These are phyloP conservation scores for Zychaea mexicana DNA, from an alignment of 371 early-diverging fungal species.

Conservation along the genomic window DNA sequence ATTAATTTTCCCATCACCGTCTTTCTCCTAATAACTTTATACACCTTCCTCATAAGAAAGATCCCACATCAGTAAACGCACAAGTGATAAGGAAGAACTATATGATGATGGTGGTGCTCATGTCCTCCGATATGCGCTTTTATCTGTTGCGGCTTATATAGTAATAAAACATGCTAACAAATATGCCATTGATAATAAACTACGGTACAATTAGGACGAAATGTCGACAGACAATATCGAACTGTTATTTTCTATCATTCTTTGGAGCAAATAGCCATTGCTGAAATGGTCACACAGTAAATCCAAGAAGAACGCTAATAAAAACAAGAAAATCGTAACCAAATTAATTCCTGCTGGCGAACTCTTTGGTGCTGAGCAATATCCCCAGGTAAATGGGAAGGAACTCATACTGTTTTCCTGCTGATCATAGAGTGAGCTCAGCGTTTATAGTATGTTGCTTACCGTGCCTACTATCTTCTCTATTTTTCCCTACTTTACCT, in stretches of 20 bases:
- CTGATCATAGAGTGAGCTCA: neutral
- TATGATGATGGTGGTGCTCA: neutral
- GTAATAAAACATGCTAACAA: neutral
- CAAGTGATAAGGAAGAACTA: slow-evolving; percentile 2
- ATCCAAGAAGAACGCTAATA: slow-evolving; percentile 60
- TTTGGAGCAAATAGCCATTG: slow-evolving; percentile 69
- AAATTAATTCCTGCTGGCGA: slow-evolving; percentile 68
- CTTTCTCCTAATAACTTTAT: neutral
- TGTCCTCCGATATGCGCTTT: neutral
- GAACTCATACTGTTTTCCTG: neutral
- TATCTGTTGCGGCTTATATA: slow-evolving; percentile 2
- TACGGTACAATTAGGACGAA: slow-evolving; percentile 29
- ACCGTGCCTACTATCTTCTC: neutral
- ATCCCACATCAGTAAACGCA: slow-evolving; percentile 32
- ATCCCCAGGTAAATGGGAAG: slow-evolving; percentile 75
- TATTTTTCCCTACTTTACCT: neutral
- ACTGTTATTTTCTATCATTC: slow-evolving; percentile 82
- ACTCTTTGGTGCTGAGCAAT: slow-evolving; percentile 90
- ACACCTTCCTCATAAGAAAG: slow-evolving; percentile 10
- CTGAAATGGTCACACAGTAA: slow-evolving; percentile 63
- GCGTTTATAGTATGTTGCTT: neutral
- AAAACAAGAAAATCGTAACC: slow-evolving; percentile 68
- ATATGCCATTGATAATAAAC: too few relatives aligned
- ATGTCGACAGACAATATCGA: slow-evolving; percentile 77
- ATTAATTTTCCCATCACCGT: neutral